Evolutionary conservation across 805 yeast species (phyloP).

Genomic region (Yarrowia sp.): DNA sequence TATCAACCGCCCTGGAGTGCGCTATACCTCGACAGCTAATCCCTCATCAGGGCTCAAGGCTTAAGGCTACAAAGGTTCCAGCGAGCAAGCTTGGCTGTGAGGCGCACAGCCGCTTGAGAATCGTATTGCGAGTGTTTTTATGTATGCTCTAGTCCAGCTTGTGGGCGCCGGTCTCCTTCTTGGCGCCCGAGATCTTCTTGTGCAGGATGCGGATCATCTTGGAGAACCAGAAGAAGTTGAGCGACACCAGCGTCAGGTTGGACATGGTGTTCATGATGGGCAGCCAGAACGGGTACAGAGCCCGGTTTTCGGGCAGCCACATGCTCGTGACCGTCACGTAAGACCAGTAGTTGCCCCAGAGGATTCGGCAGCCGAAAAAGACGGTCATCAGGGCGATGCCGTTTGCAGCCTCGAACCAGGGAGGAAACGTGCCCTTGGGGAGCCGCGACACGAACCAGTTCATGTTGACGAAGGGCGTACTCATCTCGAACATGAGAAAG

Average conservation of each 20-base stretch:
- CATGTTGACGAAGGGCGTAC: constrained; percentile 91
- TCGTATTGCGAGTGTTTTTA: not conserved
- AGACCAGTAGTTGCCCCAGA: constrained; percentile 85
- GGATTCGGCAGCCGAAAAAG: constrained; percentile 74
- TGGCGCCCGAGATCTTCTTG: constrained; percentile 45
- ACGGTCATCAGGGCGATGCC: constrained; percentile 60
- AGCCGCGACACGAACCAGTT: constrained; percentile 87
- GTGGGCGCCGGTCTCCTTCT: not conserved
- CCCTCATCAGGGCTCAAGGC: no score
- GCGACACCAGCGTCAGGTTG: constrained; percentile 59
- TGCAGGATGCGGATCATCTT: constrained; percentile 80
- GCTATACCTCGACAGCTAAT: no score
- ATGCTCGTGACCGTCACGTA: constrained; percentile 27
- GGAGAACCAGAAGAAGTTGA: constrained; percentile 83
- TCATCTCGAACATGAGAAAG: constrained; percentile 79
- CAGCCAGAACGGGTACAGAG: constrained; percentile 49
- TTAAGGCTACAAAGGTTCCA: no score
- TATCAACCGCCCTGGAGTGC: no score
- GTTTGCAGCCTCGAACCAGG: constrained; percentile 55
- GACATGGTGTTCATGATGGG: constrained; percentile 52
- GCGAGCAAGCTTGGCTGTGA: no score
- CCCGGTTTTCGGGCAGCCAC: constrained; percentile 41
- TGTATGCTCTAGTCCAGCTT: constrained; percentile 18
- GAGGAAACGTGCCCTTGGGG: constrained; percentile 64
- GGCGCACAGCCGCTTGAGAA: not conserved